These are phyloP conservation scores for Aspergillus pseudonomiae DNA, from an alignment of 2,329 filamentous ascomycete species.

Conservation along the genomic window DNA sequence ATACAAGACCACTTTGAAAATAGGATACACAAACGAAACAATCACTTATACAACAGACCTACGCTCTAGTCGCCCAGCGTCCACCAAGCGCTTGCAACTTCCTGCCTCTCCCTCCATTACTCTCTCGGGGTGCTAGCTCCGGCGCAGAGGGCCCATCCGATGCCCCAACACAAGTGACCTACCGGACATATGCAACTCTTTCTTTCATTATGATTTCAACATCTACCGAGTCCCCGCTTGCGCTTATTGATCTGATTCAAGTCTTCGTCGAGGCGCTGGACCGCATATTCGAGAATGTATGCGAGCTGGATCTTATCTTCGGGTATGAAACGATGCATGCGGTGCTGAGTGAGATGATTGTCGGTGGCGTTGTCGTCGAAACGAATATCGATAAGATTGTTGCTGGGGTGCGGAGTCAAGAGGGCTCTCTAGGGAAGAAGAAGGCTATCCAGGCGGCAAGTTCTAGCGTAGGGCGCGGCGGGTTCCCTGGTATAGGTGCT, in stretches of 20 bases:
- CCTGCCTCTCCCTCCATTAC: conserved; percentile 73
- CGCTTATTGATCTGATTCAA: conserved; percentile 94
- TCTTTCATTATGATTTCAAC: conserved; percentile 99
- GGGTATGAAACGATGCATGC: conserved; percentile 98
- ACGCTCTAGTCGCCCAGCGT: conserved; percentile 89
- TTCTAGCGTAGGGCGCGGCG: conserved; percentile 39
- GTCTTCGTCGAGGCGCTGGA: conserved; percentile 97
- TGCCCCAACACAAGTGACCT: conserved; percentile 91
- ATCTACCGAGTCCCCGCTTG: conserved; percentile 91
- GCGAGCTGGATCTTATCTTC: conserved; percentile 97
- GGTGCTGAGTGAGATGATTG: conserved; percentile 88
- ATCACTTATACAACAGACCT: conserved; percentile 95
- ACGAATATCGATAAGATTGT: conserved; percentile 88
- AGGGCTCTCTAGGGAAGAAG: conserved; percentile 46
- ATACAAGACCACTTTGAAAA: not conserved
- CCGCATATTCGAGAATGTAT: conserved; percentile 95
- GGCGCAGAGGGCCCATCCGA: conserved; percentile 70
- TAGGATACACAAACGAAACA: conserved; percentile 98
- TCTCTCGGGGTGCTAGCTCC: conserved; percentile 56
- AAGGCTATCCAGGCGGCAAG: conserved; percentile 48
- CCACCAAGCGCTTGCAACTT: conserved; percentile 96
- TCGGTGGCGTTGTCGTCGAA: conserved; percentile 92
- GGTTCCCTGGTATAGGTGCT: conserved; percentile 42
- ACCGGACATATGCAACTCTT: conserved; percentile 96
- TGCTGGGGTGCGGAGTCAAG: conserved; percentile 69